Evolutionary conservation across 352 stramenopile genomes (phyloP), one percentile per base, ranked within the genome.

Genomic region (Globisporangium rhizosaccharum): DNA sequence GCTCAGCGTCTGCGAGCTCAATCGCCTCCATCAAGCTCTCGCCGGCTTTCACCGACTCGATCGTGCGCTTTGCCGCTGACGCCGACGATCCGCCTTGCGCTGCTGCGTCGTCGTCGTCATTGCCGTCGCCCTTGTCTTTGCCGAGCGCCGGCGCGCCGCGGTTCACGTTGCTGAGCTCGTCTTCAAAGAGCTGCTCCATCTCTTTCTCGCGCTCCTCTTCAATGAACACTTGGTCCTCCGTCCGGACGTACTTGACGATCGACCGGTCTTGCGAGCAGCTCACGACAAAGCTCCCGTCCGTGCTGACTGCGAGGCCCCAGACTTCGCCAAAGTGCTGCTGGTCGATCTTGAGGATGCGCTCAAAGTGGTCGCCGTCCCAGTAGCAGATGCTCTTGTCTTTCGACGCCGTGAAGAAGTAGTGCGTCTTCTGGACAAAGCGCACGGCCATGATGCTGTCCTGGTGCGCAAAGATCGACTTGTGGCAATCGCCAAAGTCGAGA

Each of bases 401-500:
- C 45, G 89, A 98, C 23, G 86, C 87, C 26, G 96, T 98, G 70
- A 99, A 99, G 67, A 99, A 99, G 74, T 98, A 98, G 76, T 99
- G 97, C 41, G 97, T 99, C 57, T 90, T 91, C 12, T 71, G 74
- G 37, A 99, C 87, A 65, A 99, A 99, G 25, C 76, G 70, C 36
- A 99, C 76, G 62, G 91, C 84, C 76, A 98, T 99, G 55, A 99
- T 97, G 42, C 90, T 97, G 66, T 99, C 97, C 66, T 98, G 86
- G 73, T 99, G 97, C 37, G 96, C 97, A 65, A 99, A 98, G 60
- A 99, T 90, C 36, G 94, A 99, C 58, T 98, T 96, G 82, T 99
- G 97, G 66, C 97, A 99, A 73, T 99, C 97, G 53, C 97, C 97
- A 79, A 99, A 99, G 72, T 99, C 97, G 18, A 99, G 76, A 14